Conservation (phyloP, 352 stramenopile genomes). For the Phytopythium aichiense region DNA sequence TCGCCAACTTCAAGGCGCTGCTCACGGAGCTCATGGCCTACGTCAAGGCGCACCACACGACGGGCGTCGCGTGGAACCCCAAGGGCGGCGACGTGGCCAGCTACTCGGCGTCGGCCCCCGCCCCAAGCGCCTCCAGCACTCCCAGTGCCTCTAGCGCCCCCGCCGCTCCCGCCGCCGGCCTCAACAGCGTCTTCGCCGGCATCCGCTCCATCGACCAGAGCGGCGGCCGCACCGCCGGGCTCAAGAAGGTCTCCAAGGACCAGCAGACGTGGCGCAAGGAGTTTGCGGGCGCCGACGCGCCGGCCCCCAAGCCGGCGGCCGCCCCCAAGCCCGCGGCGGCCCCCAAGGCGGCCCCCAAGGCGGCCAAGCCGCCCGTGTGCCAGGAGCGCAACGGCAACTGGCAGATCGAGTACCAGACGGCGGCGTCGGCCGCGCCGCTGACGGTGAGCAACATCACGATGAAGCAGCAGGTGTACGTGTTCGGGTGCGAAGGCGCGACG, state of each 20-base stretch:
- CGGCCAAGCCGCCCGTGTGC: slow-evolving; percentile 49
- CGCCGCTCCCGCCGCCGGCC: slow-evolving; percentile 42
- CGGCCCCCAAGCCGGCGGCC: slow-evolving; percentile 13
- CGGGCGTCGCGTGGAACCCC: slow-evolving; percentile 94
- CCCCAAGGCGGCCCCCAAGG: slow-evolving; percentile 26
- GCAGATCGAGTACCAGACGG: slow-evolving; percentile 95
- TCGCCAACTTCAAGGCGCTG: slow-evolving; percentile 91
- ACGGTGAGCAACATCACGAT: slow-evolving; percentile 90
- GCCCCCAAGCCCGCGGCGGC: slow-evolving; percentile 15
- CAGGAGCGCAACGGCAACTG: slow-evolving; percentile 95
- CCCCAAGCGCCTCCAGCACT: no score
- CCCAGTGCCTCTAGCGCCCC: slow-evolving; percentile 18
- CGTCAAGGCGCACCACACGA: slow-evolving; percentile 95
- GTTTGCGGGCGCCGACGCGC: slow-evolving; percentile 73
- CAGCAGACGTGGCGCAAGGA: slow-evolving; percentile 97
- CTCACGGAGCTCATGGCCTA: slow-evolving; percentile 91
- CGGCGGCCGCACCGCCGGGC: slow-evolving; percentile 87
- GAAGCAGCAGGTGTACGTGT: slow-evolving; percentile 97
- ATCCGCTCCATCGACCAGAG: slow-evolving; percentile 89
- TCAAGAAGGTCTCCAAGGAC: slow-evolving; percentile 96
- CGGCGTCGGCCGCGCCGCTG: slow-evolving; percentile 55
- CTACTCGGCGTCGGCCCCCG: slow-evolving; percentile 33
- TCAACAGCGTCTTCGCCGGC: slow-evolving; percentile 86
- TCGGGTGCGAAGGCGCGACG: slow-evolving; percentile 91
- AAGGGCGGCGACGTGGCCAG: slow-evolving; percentile 48